A percentile compares a stretch with the other conserved stretches of the same genome.
These are phyloP conservation scores for Aspergillus tubingensis DNA, from an alignment of 2,329 filamentous ascomycete species.

Conservation along the genomic window DNA sequence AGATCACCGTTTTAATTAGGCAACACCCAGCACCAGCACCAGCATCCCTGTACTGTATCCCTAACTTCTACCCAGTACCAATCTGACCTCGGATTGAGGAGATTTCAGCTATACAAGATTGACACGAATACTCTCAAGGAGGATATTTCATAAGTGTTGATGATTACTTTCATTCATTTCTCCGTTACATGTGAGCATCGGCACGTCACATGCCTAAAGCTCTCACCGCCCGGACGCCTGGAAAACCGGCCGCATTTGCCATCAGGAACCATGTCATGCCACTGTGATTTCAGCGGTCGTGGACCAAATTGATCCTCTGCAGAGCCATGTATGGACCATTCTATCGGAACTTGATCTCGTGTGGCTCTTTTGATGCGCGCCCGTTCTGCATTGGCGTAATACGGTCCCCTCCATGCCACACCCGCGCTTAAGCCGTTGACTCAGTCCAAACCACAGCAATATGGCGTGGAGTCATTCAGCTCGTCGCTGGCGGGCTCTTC, in stretches of 20 bases:
- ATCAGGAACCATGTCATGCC: constrained; percentile 5
- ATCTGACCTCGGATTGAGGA: too few relatives aligned
- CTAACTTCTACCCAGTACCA: too few relatives aligned
- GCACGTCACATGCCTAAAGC: constrained; percentile 20
- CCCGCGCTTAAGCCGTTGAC: constrained; percentile 23
- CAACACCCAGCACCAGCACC: too few relatives aligned
- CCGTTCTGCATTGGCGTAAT: constrained; percentile 2
- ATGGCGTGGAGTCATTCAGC: constrained; percentile 40
- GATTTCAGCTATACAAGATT: too few relatives aligned
- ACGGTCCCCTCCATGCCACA: constrained; percentile 15
- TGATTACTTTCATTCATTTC: too few relatives aligned
- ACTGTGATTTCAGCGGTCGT: constrained; percentile 4
- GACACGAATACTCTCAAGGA: neutral
- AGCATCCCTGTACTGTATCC: too few relatives aligned
- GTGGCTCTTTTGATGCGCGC: constrained; percentile 14
- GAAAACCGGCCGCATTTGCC: constrained; percentile 7
- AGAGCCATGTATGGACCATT: constrained; percentile 23
- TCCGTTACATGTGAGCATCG: neutral
- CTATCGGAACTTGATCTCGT: constrained; percentile 12
- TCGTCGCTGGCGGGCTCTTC: constrained; percentile 34
- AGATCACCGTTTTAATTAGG: too few relatives aligned
- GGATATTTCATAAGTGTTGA: neutral
- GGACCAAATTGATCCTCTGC: neutral
- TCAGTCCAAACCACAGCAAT: constrained; percentile 25
- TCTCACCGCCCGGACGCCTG: constrained; percentile 21